A percentile compares a stretch with the other conserved stretches of the same genome.
phyloP scores from a whole-genome alignment of 257 asterid species.

The Salvia miltiorrhiza region DNA sequence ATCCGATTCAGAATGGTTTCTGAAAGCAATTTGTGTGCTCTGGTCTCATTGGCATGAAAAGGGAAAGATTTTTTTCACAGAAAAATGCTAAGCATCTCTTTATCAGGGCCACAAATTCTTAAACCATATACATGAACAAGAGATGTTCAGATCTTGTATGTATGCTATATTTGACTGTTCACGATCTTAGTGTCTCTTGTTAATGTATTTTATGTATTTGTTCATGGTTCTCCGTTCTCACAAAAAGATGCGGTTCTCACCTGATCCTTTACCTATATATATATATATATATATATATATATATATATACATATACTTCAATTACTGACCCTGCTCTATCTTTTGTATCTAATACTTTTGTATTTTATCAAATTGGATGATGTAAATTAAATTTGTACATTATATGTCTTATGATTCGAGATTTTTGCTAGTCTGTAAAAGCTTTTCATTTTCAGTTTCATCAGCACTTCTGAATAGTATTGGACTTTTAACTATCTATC shows the following conservation, averaged over 20 bases:
- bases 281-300: too few species aligned
- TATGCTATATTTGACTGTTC: too few species aligned
- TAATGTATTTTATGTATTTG: too few species aligned
- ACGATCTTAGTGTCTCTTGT: too few species aligned
- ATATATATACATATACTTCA: too few species aligned
- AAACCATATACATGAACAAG: neutral
- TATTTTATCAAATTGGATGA: neutral
- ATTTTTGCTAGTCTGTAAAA: neutral
- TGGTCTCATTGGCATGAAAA: neutral
- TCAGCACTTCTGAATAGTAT: neutral
- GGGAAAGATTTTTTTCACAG: neutral
- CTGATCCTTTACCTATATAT: too few species aligned
- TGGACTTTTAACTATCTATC: conserved; percentile 12
- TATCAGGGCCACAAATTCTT: neutral
- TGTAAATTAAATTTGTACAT: neutral
- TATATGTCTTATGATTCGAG: neutral
- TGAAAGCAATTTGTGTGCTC: neutral
- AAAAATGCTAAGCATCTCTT: conserved; percentile 5
- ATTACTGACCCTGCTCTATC: conserved; percentile 9
- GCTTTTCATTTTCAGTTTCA: conserved; percentile 10
- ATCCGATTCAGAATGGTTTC: neutral
- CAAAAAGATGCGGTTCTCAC: too few species aligned
- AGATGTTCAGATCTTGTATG: too few species aligned
- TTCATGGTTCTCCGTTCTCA: too few species aligned
- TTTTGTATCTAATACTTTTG: neutral